Conservation (phyloP, 495 filamentous ascomycete species). For the Aspergillus avenaceus region DNA sequence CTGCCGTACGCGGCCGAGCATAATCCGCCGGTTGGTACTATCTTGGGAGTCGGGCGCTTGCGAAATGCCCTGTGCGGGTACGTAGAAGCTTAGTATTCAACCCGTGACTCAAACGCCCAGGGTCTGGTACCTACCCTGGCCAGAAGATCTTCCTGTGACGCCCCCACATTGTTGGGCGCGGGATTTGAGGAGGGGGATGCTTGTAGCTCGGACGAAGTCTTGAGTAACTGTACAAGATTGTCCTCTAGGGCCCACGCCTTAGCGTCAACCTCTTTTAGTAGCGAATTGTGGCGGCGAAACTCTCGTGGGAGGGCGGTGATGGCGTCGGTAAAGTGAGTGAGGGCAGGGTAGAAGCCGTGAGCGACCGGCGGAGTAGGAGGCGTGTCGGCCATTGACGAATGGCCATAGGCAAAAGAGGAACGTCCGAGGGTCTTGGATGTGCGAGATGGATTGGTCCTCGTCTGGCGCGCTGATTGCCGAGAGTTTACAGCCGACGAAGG, state of each 20-base stretch:
- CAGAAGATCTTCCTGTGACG: conserved; percentile 36
- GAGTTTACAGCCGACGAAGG: conserved; percentile 27
- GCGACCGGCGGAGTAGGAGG: conserved; percentile 30
- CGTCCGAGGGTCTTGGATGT: conserved; percentile 53
- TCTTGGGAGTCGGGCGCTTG: conserved; percentile 32
- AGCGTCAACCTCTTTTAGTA: conserved; percentile 95
- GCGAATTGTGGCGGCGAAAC: conserved; percentile 87
- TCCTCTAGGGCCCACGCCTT: conserved; percentile 62
- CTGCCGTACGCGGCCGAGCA: conserved; percentile 59
- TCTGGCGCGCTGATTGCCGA: conserved; percentile 55
- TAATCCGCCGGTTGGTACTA: conserved; percentile 52
- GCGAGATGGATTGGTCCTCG: conserved; percentile 57
- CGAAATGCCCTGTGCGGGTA: conserved; percentile 20
- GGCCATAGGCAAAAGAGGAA: conserved; percentile 44
- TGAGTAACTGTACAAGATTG: conserved; percentile 64
- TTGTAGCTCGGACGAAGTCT: conserved; percentile 58
- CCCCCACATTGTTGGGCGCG: conserved; percentile 37
- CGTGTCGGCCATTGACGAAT: conserved; percentile 29
- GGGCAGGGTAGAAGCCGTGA: conserved; percentile 81
- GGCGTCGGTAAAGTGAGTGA: conserved; percentile 90
- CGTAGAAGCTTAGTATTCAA: conserved; percentile 8
- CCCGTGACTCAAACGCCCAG: background rate
- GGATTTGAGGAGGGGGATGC: conserved; percentile 33
- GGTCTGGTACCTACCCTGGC: conserved; percentile 28
- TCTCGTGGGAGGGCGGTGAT: conserved; percentile 91